Conservation (phyloP, 2,329 filamentous ascomycete genomes). For the Emergomyces orientalis region DNA sequence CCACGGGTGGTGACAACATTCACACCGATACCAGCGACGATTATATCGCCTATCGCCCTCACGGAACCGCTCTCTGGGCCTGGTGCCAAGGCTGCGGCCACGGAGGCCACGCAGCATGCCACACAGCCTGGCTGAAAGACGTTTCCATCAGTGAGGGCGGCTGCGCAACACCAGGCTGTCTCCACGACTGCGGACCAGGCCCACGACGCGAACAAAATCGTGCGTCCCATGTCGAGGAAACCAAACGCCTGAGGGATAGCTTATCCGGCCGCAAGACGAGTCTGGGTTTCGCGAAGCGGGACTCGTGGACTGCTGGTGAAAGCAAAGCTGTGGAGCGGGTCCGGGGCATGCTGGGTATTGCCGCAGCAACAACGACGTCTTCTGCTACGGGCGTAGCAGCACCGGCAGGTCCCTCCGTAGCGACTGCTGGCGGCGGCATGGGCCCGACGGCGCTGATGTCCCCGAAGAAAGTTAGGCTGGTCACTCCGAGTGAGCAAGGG, state of each 20-base stretch:
- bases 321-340: conserved; percentile 40
- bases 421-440: conserved; percentile 16
- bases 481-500: conserved; percentile 37
- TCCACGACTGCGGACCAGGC: conserved; percentile 50
- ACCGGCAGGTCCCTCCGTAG: conserved; percentile 7
- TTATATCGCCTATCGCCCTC: conserved; percentile 19
- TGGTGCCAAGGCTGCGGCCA: conserved; percentile 55
- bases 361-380: conserved; percentile 19
- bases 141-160: conserved; percentile 42
- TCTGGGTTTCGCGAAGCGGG: conserved; percentile 33
- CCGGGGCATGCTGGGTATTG: conserved; percentile 34
- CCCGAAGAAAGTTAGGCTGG: conserved; percentile 38
- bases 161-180: conserved; percentile 51
- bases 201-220: conserved; percentile 36
- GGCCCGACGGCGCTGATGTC: conserved; percentile 29
- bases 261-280: conserved; percentile 27
- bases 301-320: conserved; percentile 37
- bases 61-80: conserved; percentile 40
- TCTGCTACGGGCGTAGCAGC: conserved; percentile 18
- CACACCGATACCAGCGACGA: conserved; percentile 8
- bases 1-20: not conserved
- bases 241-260: conserved; percentile 24
- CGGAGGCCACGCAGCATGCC: conserved; percentile 49
- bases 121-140: conserved; percentile 47
- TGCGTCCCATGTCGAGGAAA: conserved; percentile 24